Evolutionary conservation across 163 green algal species (phyloP).

Genomic region (Scenedesmus sp.): DNA sequence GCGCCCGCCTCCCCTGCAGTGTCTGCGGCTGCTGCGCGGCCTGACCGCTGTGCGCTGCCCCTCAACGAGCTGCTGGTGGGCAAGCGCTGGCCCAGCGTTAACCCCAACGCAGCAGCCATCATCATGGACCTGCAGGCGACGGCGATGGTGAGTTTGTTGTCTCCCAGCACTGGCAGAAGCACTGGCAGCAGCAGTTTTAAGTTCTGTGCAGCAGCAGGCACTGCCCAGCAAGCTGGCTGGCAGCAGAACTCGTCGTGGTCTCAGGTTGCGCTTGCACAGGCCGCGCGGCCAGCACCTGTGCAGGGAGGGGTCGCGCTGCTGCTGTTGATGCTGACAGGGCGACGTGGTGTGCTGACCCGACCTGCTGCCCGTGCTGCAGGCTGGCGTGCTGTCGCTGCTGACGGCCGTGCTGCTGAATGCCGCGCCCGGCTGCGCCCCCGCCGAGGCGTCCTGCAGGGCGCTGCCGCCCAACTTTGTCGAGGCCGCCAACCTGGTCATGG

Average conservation of each 20-base stretch:
- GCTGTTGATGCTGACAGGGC: neutral
- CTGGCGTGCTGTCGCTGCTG: conserved; percentile 74
- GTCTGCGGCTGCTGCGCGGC: conserved; percentile 65
- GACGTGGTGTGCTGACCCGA: neutral
- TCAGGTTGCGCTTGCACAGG: neutral
- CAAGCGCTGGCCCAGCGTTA: conserved; percentile 51
- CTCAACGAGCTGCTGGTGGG: conserved; percentile 29
- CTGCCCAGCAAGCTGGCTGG: neutral
- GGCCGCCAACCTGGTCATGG: conserved; percentile 65
- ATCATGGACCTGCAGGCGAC: conserved; percentile 66
- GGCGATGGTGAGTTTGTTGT: conserved; percentile 19
- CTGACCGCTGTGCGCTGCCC: conserved; percentile 53
- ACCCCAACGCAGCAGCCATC: conserved; percentile 55
- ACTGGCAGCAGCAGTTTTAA: no score
- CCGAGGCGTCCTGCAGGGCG: conserved; percentile 58
- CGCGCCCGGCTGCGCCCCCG: conserved; percentile 61
- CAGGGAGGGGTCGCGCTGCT: neutral
- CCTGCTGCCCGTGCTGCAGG: conserved; percentile 33
- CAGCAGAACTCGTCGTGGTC: no score
- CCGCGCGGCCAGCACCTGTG: neutral
- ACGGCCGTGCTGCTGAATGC: conserved; percentile 77
- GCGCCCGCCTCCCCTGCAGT: conserved; percentile 53
- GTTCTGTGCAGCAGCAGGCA: neutral
- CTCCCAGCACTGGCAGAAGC: neutral
- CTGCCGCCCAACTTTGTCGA: conserved; percentile 77